Base-by-base conservation (phyloP, 2,329 filamentous ascomycete genomes). In the Boeremia lycopersici region DNA sequence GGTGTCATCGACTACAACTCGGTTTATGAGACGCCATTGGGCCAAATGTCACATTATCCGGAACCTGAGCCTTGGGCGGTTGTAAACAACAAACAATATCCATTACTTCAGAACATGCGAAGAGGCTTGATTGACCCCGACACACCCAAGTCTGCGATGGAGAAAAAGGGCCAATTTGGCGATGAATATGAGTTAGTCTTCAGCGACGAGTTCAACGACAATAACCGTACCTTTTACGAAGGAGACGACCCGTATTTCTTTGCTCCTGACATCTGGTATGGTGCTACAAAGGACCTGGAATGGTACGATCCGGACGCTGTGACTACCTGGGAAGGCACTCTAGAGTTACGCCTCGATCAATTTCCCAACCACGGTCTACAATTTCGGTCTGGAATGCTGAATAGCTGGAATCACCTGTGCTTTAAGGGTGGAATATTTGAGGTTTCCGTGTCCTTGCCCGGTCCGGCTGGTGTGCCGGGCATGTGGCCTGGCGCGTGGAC, bases 211-310 rank as follows among this genome's bases (percentile, higher is more conserved):
- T 84, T 84, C 69, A 84, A 83, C 56, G 70, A 76, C 8, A 68
- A 78, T 34, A 80, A 81, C 48, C 73, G 82, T 28, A 82, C 81
- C 0, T 84, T 85, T 61, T 84, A 83, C 57, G 75, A 78, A 28
- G 82, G 81, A n/a, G 82, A 84, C 58, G 82, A 84, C 61, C 81
- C 82, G 1, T 85, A 79, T 65, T 84, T 79, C 74, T 79, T 73
- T 30, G 81, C 79, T 11, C 76, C 78, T 12, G 76, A 84, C 59
- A 71, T 83, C 42, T 84, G 82, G 80, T 85, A 85, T 67, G 81
- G 79, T 38, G 79, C 79, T 7, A 83, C 81, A 3, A 65, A 76
- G 48, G 80, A 82, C 64, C 56, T 82, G 46, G 79, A 82, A 66
- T 77, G 81, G 81, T 78, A 84, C 67, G 72, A 80, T 69, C 74